Evolutionary conservation across 2,329 filamentous ascomycete genomes (phyloP), one percentile per base, ranked within the genome.

Genomic region (Colletotrichum nymphaeae): DNA sequence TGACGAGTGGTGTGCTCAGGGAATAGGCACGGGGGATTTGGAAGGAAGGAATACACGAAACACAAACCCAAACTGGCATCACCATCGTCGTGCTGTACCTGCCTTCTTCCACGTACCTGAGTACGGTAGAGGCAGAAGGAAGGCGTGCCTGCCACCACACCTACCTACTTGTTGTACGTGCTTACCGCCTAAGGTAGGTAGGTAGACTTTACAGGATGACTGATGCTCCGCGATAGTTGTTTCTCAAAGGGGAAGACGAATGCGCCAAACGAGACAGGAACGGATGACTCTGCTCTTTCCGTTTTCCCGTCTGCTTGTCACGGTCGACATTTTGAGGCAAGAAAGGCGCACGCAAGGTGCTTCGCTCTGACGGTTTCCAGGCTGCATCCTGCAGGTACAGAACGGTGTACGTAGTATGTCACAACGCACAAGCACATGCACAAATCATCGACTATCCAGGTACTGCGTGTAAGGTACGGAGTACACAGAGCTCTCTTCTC

Each of bases 21-120:
- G 16, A 63, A 26, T 32, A 14, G 35, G 4, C 9, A 42, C 8
- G 24, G 9, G 32, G 58, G 35, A 42, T 16, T 60, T 60, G 35
- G 22, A 11, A 26, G 52, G 35, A 32, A 69, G 58, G 58, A 55
- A 63, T 56, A 69, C 66, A 55, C 58, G 49, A 64, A 63, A 42
- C 67, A 26, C 52, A 64, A 35, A 46, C 32, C 24, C 46, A 42
- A 42, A 60, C 53, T 42, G 46, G 24, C 49, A 46, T 58, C 60
- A 55, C 12, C 42, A 35, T 19, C 11, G 63, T 30, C 55, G 42
- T 67, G 55, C 55, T 60, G 37, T 52, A 42, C 46, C 56, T 70
- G 63, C 55, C 67, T 46, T 32, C 7, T 22, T 26, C 49, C 32
- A 52, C 35, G 35, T 35, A 24, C 26, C 26, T 26, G 28, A 69